Percentiles rank a stretch among this genome's conserved stretches.
Conservation (phyloP, 148 eudicot species). For the Diospyros kaki region DNA sequence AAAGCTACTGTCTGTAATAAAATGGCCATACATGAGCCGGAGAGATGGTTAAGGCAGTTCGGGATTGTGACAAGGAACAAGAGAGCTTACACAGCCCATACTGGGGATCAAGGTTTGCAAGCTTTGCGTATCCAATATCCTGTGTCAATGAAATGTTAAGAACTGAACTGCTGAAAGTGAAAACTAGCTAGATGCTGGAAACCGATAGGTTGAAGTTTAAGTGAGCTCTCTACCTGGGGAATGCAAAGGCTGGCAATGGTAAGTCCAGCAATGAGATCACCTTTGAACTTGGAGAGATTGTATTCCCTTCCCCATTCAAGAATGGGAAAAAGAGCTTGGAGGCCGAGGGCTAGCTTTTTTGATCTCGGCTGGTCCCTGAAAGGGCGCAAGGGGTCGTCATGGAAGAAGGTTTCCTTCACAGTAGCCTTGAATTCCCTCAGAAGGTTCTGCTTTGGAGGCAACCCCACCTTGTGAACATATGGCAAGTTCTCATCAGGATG, state of each 20-base stretch:
- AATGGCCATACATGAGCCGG: background rate
- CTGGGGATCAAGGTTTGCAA: slow-evolving; percentile 61
- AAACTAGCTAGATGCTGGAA: too few relatives aligned
- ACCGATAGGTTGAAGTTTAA: too few relatives aligned
- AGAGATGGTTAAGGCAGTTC: background rate
- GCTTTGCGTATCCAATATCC: slow-evolving; percentile 90
- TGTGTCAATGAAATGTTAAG: slow-evolving; percentile 19
- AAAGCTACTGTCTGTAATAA: slow-evolving; percentile 65
- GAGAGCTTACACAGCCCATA: slow-evolving; percentile 57
- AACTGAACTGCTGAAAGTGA: too few relatives aligned
- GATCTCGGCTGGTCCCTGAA: slow-evolving; percentile 60
- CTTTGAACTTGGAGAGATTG: slow-evolving; percentile 46
- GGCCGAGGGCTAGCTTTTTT: slow-evolving; percentile 40
- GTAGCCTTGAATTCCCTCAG: slow-evolving; percentile 33
- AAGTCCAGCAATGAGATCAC: slow-evolving; percentile 75
- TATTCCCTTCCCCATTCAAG: slow-evolving; percentile 79
- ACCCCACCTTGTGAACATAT: slow-evolving; percentile 54
- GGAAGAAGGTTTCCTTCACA: slow-evolving; percentile 63
- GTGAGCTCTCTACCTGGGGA: slow-evolving; percentile 56
- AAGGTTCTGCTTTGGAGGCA: slow-evolving; percentile 47
- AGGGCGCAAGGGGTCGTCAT: slow-evolving; percentile 61
- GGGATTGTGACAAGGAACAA: background rate
- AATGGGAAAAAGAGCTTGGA: slow-evolving; percentile 66
- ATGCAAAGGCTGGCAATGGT: slow-evolving; percentile 90
- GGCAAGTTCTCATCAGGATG: slow-evolving; percentile 24